These are phyloP conservation scores for Talaromyces sp. DNA, from an alignment of 2,329 filamentous ascomycete genomes.

Conservation along the genomic window DNA sequence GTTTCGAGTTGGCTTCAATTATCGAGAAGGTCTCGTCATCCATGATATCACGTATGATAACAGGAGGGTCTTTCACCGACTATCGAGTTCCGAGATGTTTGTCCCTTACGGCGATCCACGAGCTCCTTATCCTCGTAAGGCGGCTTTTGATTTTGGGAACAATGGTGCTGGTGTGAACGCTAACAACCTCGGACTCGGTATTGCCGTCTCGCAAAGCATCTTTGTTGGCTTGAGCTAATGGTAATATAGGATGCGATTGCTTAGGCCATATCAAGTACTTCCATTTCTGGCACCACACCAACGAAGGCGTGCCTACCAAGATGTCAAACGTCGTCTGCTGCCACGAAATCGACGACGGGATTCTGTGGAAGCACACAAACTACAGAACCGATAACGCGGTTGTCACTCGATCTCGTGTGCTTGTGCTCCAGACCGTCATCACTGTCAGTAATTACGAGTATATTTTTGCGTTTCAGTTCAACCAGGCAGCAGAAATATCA, in stretches of 20 bases:
- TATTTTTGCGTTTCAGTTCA: constrained; percentile 61
- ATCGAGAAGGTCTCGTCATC: constrained; percentile 63
- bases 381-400: constrained; percentile 63
- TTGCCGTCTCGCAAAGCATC: constrained; percentile 35
- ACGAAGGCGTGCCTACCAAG: background rate
- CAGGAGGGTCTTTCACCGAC: constrained; percentile 60
- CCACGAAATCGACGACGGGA: constrained; percentile 57
- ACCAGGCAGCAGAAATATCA: constrained; percentile 50
- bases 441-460: constrained; percentile 71
- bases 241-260: constrained; percentile 64
- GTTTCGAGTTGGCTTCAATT: constrained; percentile 65
- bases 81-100: constrained; percentile 65
- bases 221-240: constrained; percentile 62
- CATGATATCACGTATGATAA: constrained; percentile 65
- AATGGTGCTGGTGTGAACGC: constrained; percentile 60
- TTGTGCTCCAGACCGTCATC: constrained; percentile 66
- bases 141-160: constrained; percentile 67
- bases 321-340: constrained; percentile 13
- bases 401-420: constrained; percentile 58
- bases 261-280: constrained; percentile 56
- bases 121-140: constrained; percentile 62
- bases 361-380: constrained; percentile 69
- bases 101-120: constrained; percentile 50
- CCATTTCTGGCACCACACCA: constrained; percentile 15
- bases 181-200: constrained; percentile 55